These are phyloP conservation scores for Elsinoe perseae DNA, from an alignment of 2,329 filamentous ascomycete species.

Conservation along the genomic window DNA sequence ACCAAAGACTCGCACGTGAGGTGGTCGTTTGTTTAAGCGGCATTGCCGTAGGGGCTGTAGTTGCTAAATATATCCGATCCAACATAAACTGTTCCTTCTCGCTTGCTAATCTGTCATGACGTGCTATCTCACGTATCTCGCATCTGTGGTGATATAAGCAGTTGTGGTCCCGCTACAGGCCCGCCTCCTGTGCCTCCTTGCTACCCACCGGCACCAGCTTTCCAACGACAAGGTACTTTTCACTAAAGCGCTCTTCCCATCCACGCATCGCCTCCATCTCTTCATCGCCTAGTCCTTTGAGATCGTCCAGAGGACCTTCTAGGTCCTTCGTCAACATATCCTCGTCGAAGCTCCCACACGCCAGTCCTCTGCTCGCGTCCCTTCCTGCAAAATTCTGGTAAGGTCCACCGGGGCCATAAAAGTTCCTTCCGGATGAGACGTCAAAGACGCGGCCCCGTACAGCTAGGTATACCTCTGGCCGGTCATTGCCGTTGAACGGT, in stretches of 20 bases:
- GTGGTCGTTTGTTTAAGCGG: not conserved
- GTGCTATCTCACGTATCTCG: not conserved
- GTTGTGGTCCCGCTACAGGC: not conserved
- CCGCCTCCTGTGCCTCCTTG: conserved; percentile 42
- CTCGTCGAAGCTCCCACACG: conserved; percentile 86
- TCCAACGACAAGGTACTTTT: conserved; percentile 95
- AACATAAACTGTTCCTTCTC: not conserved
- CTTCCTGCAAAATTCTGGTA: conserved; percentile 95
- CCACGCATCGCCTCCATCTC: conserved; percentile 76
- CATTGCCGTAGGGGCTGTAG: too few species aligned
- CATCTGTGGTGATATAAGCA: not conserved
- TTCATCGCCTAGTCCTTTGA: conserved; percentile 63
- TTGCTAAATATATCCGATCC: not conserved
- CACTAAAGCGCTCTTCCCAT: conserved; percentile 88
- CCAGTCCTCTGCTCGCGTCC: conserved; percentile 81
- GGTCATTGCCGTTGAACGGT: conserved; percentile 70
- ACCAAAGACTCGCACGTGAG: not conserved
- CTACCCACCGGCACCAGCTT: conserved; percentile 62
- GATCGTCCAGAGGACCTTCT: conserved; percentile 69
- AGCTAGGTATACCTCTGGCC: conserved; percentile 75
- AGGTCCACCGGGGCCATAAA: conserved; percentile 91
- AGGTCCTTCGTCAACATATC: conserved; percentile 92
- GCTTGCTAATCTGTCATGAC: not conserved
- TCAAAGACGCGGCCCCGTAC: conserved; percentile 89
- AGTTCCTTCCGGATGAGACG: conserved; percentile 76